A percentile compares a stretch with the other conserved stretches of the same genome.
Evolutionary conservation across 768 basidiomycete species (phyloP).

Genomic region (Leccinum aurantiacum): DNA sequence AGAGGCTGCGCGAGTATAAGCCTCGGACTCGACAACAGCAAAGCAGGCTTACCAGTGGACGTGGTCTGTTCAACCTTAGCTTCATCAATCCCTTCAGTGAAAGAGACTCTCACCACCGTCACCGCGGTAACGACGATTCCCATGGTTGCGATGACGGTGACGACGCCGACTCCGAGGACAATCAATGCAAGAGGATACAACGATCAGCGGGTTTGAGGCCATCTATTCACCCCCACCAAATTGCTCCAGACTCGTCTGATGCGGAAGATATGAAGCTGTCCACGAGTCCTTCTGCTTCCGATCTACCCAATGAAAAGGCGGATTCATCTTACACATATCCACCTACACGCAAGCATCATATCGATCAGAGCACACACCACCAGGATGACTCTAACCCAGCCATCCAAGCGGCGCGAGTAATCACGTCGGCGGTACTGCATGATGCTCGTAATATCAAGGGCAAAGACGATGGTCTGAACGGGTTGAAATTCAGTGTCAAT

Average conservation of each 20-base stretch:
- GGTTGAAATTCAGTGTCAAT: conserved; percentile 52
- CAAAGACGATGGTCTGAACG: conserved; percentile 41
- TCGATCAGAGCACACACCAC: conserved; percentile 22
- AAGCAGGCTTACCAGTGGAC: conserved; percentile 37
- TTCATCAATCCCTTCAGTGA: conserved; percentile 41
- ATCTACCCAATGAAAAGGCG: conserved; percentile 9
- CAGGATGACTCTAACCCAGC: conserved; percentile 41
- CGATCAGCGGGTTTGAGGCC: conserved; percentile 8
- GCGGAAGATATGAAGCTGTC: conserved; percentile 15
- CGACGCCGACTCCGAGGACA: conserved; percentile 32
- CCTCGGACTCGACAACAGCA: conserved; percentile 41
- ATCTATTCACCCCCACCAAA: conserved; percentile 5
- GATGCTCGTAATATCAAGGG: conserved; percentile 73
- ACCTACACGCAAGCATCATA: conserved; percentile 28
- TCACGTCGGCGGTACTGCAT: conserved; percentile 71
- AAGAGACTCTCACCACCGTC: conserved; percentile 40
- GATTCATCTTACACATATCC: conserved; percentile 40
- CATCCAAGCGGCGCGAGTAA: conserved; percentile 57
- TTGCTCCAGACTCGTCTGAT: conserved; percentile 8
- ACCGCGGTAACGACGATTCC: conserved; percentile 24
- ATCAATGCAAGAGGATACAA: conserved; percentile 34
- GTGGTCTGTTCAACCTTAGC: conserved; percentile 40
- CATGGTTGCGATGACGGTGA: conserved; percentile 30
- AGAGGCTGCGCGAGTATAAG: conserved; percentile 64
- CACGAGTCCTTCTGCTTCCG: not conserved